These are phyloP conservation scores for Leccinum incarnatum DNA, from an alignment of 768 basidiomycete genomes.

Conservation along the genomic window DNA sequence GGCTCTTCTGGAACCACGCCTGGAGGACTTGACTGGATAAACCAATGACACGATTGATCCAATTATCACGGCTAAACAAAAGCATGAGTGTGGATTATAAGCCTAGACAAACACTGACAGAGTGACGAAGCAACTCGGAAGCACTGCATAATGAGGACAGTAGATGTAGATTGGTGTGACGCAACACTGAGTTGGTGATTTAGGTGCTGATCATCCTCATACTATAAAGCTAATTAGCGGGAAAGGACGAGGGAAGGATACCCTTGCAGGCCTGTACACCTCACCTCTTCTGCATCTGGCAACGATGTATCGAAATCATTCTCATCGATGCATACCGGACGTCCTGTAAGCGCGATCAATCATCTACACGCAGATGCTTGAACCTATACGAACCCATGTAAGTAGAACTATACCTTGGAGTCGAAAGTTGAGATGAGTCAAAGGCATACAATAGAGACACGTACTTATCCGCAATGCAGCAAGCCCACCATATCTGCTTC, in stretches of 20 bases:
- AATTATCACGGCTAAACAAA: slow-evolving; percentile 58
- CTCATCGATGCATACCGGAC: slow-evolving; percentile 66
- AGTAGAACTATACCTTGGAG: slow-evolving; percentile 59
- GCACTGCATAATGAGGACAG: slow-evolving; percentile 47
- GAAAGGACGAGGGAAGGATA: not conserved
- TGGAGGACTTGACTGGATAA: slow-evolving; percentile 61
- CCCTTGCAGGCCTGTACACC: slow-evolving; percentile 9
- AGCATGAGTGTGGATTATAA: slow-evolving; percentile 3
- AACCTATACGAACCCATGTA: slow-evolving; percentile 57
- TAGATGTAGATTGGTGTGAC: slow-evolving; percentile 38
- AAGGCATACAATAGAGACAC: slow-evolving; percentile 17
- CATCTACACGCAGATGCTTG: not conserved
- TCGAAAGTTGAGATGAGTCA: slow-evolving; percentile 3
- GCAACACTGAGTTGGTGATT: slow-evolving; percentile 39
- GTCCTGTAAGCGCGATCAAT: slow-evolving; percentile 40
- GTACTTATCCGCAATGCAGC: slow-evolving; percentile 68
- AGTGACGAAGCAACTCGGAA: slow-evolving; percentile 57
- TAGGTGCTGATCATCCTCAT: slow-evolving; percentile 58
- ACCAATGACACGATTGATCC: slow-evolving; percentile 65
- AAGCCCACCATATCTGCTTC: slow-evolving; percentile 80
- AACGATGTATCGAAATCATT: slow-evolving; percentile 67
- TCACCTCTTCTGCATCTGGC: slow-evolving; percentile 54
- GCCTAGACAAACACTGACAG: slow-evolving; percentile 40
- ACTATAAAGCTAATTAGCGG: slow-evolving; percentile 36
- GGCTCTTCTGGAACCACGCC: slow-evolving; percentile 46